Percentiles rank a stretch among this genome's conserved stretches.
Evolutionary conservation across 2,329 filamentous ascomycete species (phyloP).

Genomic region (Cytospora schulzeri): DNA sequence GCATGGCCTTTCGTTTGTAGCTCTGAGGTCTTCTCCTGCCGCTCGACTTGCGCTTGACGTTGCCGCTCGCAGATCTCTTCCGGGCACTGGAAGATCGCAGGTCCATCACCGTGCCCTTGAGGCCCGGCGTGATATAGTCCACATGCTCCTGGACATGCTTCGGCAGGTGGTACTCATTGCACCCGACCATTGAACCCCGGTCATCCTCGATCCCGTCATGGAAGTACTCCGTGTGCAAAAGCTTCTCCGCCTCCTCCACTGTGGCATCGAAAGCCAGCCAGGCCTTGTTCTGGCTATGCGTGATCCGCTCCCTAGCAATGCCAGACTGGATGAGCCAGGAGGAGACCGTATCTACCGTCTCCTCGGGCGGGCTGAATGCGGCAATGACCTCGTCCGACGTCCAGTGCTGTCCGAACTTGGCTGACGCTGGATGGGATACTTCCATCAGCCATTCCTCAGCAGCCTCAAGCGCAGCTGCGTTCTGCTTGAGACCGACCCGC

Average conservation of each 20-base stretch:
- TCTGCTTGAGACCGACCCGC: constrained; percentile 21
- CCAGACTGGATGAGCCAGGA: constrained; percentile 39
- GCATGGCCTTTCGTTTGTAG: neutral
- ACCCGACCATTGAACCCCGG: constrained; percentile 30
- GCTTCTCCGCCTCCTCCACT: constrained; percentile 32
- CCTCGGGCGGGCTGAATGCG: constrained; percentile 40
- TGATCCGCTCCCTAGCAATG: constrained; percentile 29
- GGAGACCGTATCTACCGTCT: constrained; percentile 38
- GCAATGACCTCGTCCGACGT: constrained; percentile 40
- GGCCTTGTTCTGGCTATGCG: constrained; percentile 21
- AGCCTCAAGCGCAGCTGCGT: constrained; percentile 12
- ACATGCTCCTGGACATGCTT: constrained; percentile 29
- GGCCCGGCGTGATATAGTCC: constrained; percentile 29
- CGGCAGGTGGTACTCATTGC: constrained; percentile 28
- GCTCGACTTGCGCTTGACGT: neutral
- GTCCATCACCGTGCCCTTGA: constrained; percentile 7
- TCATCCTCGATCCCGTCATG: constrained; percentile 32
- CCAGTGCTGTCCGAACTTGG: constrained; percentile 37
- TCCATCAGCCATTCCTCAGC: constrained; percentile 25
- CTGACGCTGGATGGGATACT: constrained; percentile 16
- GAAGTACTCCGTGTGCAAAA: constrained; percentile 33
- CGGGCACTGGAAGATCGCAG: constrained; percentile 6
- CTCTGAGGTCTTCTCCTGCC: constrained; percentile 13
- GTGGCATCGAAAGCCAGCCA: constrained; percentile 36
- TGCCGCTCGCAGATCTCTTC: constrained; percentile 9